Evolutionary conservation across 768 basidiomycete species (phyloP).

Genomic region (Russula vinacea): DNA sequence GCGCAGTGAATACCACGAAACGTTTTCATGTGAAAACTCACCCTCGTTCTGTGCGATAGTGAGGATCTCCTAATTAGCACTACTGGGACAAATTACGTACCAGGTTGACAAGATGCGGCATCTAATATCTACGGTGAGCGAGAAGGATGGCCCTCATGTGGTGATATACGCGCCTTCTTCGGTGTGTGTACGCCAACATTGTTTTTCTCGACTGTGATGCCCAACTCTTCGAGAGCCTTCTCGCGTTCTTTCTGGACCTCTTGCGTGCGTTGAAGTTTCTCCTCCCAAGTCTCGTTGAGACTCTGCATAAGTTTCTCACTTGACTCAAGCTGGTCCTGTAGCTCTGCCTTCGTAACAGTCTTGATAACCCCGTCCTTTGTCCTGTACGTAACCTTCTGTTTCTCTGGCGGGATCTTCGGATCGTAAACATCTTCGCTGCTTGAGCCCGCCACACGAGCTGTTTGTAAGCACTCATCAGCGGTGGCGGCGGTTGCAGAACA

Average conservation of each 20-base stretch:
- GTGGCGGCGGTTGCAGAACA: constrained; percentile 18
- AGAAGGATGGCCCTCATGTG: not conserved
- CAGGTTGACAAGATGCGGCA: constrained; percentile 92
- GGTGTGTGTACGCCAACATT: constrained; percentile 96
- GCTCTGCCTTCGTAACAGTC: constrained; percentile 94
- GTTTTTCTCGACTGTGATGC: constrained; percentile 97
- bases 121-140: constrained; percentile 43
- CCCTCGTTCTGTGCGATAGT: constrained; percentile 27
- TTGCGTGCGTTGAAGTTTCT: constrained; percentile 87
- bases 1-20: constrained; percentile 4
- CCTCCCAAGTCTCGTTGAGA: constrained; percentile 94
- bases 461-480: constrained; percentile 23
- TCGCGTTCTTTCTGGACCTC: constrained; percentile 96
- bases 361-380: constrained; percentile 91
- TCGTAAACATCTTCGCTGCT: constrained; percentile 76
- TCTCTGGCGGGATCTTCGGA: constrained; percentile 83
- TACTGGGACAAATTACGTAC: constrained; percentile 46
- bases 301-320: constrained; percentile 94
- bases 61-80: constrained; percentile 2
- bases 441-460: constrained; percentile 72
- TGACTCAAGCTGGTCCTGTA: constrained; percentile 94
- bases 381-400: constrained; percentile 92
- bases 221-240: constrained; percentile 94
- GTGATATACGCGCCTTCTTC: constrained; percentile 59
- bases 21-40: constrained; percentile 8